Base-by-base conservation (phyloP, 2,329 filamentous ascomycete genomes). In the Colletotrichum phormii region DNA sequence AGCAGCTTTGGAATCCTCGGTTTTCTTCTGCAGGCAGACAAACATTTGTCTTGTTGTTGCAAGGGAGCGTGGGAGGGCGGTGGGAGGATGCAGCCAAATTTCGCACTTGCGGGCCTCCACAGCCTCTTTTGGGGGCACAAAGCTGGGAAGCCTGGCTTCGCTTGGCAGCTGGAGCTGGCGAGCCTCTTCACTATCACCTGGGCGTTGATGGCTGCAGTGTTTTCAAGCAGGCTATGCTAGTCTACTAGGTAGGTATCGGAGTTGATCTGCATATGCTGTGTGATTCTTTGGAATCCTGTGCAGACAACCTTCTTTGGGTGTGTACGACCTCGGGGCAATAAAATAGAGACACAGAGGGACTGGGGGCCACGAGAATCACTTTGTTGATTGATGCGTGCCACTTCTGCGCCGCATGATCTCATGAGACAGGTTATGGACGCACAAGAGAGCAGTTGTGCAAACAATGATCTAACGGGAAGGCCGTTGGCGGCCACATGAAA, bases 41-140 rank as follows among this genome's bases (percentile, higher is more conserved):
- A 24, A 70, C 61, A 51, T 29, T n/a, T 35, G n/a, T 42, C 51
- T 33, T 55, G 15, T 24, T 54, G 46, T 35, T 35, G 54, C 54
- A 68, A 49, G 42, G 42, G 42, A 49, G 37, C 15, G 3, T 15
- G 37, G 7, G 37, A 49, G 42, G 7, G 42, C 37, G 42, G 0
- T 49, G 29, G 31, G 51, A 72, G 65, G 60, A 64, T 70, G 54
- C 31, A n/a, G 53, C 60, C 60, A 9, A 72, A 65, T 57, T 42
- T 70, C 13, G 60, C 54, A 31, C 9, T 59, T 57, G n/a, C 31
- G 46, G 51, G 51, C 18, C 24, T 57, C 61, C 61, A 70, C 61
- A 62, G 71, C 71, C 71, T 70, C 66, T 58, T 35, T 35, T 18
- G 24, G 46, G 65, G 37, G 46, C 26, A 26, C 5, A 31, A 29